A percentile compares a stretch with the other conserved stretches of the same genome.
phyloP scores from a whole-genome alignment of 106 monocot species.

The Dioscorea zingiberensis region DNA sequence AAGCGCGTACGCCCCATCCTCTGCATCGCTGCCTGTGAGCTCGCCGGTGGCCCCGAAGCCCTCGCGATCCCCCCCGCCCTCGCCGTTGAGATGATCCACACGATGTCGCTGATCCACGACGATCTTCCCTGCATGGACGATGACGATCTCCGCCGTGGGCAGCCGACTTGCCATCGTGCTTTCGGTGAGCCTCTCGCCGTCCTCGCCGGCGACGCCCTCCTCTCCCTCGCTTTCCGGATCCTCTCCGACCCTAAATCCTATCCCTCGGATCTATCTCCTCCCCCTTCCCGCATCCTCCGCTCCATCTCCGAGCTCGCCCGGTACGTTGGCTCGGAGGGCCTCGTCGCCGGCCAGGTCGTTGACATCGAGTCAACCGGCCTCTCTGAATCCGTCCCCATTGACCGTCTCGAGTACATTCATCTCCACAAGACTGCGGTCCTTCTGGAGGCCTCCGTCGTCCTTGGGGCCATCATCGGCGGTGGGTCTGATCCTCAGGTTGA shows the following conservation, averaged over 20 bases:
- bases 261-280: background rate
- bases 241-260: slow-evolving; percentile 16
- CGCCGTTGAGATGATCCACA: slow-evolving; percentile 70
- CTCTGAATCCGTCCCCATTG: slow-evolving; percentile 20
- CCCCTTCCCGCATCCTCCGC: slow-evolving; percentile 25
- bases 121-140: slow-evolving; percentile 80
- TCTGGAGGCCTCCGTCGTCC: slow-evolving; percentile 80
- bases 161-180: slow-evolving; percentile 43
- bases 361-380: slow-evolving; percentile 47
- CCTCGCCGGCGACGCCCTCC: slow-evolving; percentile 69
- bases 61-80: slow-evolving; percentile 38
- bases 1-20: slow-evolving; percentile 65
- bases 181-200: slow-evolving; percentile 61
- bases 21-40: slow-evolving; percentile 50
- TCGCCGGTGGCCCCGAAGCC: slow-evolving; percentile 31
- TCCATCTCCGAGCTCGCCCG: slow-evolving; percentile 33
- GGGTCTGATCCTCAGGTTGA: slow-evolving; percentile 58
- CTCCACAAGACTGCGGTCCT: slow-evolving; percentile 81
- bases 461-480: slow-evolving; percentile 74
- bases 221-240: slow-evolving; percentile 42
- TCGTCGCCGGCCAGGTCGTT: slow-evolving; percentile 61
- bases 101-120: slow-evolving; percentile 74
- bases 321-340: slow-evolving; percentile 34
- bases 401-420: slow-evolving; percentile 67
- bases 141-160: slow-evolving; percentile 62